Evolutionary conservation across 306 rosid genomes (phyloP), one percentile per base, ranked within the genome.

Genomic region (Fagus sylvatica): DNA sequence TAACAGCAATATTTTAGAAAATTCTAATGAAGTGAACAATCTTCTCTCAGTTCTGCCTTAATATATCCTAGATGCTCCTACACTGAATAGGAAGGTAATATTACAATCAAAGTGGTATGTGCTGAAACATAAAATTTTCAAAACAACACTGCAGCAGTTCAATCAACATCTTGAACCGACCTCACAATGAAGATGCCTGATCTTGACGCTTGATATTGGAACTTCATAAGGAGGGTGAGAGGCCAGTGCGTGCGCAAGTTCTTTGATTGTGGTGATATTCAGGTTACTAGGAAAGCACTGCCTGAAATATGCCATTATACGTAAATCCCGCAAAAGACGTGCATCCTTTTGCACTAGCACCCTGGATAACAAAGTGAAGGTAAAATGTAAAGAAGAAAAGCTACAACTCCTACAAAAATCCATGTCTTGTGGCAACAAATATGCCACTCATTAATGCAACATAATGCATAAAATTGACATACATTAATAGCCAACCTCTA

Each of bases 161-260:
- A 61, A 72, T 74, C 62, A 71, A 57, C 61, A 42, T 42, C 55
- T 73, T 80, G 71, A 73, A 84, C 88, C 64, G 19, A 92, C 98
- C 97, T 85, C 84, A 62, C 86, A 84, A 82, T 90, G 90, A 71
- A 92, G 93, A 86, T 91, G 97, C 87, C 53, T 81, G 76, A 89
- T 84, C 89, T 88, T 88, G 60, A 94, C 75, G 87, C 95, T 84
- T 74, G 97, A 83, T 76, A 91, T 85, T 67, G 97, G 94, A 91
- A 94, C 95, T 88, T 92, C 93, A 78, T 87, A 94, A 46, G 98
- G 93, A 77, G 86, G 85, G 72, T 84, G 95, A 72, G 95, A 89
- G 54, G 97, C 87, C 85, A 92, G 79, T 69, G 95, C 91, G 82
- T 79, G 87, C 32, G 95, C 98, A 76, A 92, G 97, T 76, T 91